Conservation (phyloP, 805 yeast species). For the Dipodascus geniculatus region DNA sequence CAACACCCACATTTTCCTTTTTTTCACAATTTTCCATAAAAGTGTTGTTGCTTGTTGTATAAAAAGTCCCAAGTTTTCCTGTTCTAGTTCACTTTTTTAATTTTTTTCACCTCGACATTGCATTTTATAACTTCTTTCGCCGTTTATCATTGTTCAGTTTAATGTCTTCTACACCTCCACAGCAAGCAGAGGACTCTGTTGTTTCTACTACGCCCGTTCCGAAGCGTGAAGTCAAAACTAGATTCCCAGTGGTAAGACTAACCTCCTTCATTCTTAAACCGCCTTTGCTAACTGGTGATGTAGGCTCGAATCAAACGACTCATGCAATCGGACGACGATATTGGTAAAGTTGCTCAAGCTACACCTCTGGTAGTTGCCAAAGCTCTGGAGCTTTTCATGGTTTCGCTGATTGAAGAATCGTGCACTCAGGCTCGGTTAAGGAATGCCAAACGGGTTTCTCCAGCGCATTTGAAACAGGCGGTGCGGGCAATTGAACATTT, state of each 20-base stretch:
- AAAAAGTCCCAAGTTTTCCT: not conserved
- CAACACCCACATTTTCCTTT: no score
- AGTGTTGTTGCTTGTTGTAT: not conserved
- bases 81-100: not conserved
- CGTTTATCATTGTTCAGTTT: no score
- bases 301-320: constrained; percentile 84
- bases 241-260: constrained; percentile 29
- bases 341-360: constrained; percentile 97
- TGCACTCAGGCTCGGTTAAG: constrained; percentile 62
- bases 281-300: not conserved
- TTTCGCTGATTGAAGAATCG: constrained; percentile 76
- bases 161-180: not conserved
- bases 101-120: not conserved
- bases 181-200: not conserved
- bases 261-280: no score
- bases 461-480: constrained; percentile 74
- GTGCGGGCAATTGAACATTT: constrained; percentile 80
- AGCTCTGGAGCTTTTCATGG: constrained; percentile 85
- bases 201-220: not conserved
- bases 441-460: constrained; percentile 71
- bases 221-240: constrained; percentile 26
- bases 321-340: constrained; percentile 97
- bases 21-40: not conserved
- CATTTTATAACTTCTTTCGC: not conserved
- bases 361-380: constrained; percentile 97